phyloP scores from a whole-genome alignment of 371 early-diverging fungal species.

The Gilbertella persicaria region DNA sequence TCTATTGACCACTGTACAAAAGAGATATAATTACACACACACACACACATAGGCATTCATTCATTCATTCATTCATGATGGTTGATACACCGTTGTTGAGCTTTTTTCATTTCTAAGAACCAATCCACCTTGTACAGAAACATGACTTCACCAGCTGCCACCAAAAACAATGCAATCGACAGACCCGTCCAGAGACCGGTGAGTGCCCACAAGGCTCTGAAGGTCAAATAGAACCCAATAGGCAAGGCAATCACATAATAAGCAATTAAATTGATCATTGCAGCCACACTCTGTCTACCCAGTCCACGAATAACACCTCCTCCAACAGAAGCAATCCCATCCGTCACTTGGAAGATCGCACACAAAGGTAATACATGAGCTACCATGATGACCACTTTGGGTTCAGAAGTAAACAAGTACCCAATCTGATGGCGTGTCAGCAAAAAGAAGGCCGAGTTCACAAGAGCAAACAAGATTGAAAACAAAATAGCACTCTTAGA shows the following conservation, averaged over 20 bases:
- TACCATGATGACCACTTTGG: constrained; percentile 67
- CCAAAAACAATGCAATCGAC: constrained; percentile 55
- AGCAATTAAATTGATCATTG: constrained; percentile 66
- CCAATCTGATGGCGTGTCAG: constrained; percentile 54
- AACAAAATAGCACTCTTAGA: constrained; percentile 50
- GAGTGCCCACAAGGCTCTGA: constrained; percentile 56
- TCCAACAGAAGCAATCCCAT: constrained; percentile 66
- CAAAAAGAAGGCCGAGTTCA: constrained; percentile 42
- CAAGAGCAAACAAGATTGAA: constrained; percentile 40
- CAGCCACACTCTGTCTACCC: constrained; percentile 72
- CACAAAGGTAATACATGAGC: constrained; percentile 74
- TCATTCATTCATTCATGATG: too few species aligned
- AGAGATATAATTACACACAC: too few species aligned
- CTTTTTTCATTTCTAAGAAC: constrained; percentile 45
- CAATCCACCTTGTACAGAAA: constrained; percentile 51
- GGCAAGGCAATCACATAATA: constrained; percentile 76
- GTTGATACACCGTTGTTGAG: constrained; percentile 29
- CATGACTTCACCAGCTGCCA: constrained; percentile 41
- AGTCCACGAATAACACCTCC: constrained; percentile 76
- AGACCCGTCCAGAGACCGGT: constrained; percentile 73
- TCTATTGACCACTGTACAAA: too few species aligned
- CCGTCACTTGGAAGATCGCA: constrained; percentile 81
- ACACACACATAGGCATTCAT: too few species aligned
- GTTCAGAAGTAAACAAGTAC: constrained; percentile 70
- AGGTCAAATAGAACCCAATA: constrained; percentile 63